phyloP scores from a whole-genome alignment of 2,329 filamentous ascomycete genomes.

The Ascochyta pisi region DNA sequence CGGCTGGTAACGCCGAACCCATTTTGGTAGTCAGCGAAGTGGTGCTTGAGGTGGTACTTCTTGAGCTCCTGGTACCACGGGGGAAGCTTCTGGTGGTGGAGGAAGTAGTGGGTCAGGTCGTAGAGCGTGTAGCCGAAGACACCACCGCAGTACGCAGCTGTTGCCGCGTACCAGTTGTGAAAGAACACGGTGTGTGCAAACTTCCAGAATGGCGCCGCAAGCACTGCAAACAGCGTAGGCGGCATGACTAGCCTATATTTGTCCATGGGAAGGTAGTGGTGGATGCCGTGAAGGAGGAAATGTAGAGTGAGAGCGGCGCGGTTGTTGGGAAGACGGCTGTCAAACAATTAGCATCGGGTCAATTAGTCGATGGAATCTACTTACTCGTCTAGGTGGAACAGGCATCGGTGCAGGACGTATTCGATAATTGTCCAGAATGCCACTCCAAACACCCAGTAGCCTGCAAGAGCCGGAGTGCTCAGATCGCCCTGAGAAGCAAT shows the following conservation, averaged over 20 bases:
- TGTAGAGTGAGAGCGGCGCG: slow-evolving; percentile 84
- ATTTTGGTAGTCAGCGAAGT: slow-evolving; percentile 97
- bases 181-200: slow-evolving; percentile 82
- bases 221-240: slow-evolving; percentile 80
- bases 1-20: slow-evolving; percentile 95
- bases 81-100: slow-evolving; percentile 92
- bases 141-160: slow-evolving; percentile 83
- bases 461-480: slow-evolving; percentile 53
- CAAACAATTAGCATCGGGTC: slow-evolving; percentile 25
- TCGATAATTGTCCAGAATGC: slow-evolving; percentile 89
- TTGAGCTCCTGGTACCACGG: slow-evolving; percentile 90
- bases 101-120: slow-evolving; percentile 97
- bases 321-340: slow-evolving; percentile 87
- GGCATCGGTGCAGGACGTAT: slow-evolving; percentile 84
- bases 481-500: slow-evolving; percentile 68
- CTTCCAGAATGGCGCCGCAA: slow-evolving; percentile 92
- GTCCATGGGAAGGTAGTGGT: slow-evolving; percentile 99
- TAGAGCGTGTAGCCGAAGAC: slow-evolving; percentile 97
- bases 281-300: slow-evolving; percentile 94
- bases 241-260: slow-evolving; percentile 97
- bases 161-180: slow-evolving; percentile 83
- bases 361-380: slow-evolving; percentile 44
- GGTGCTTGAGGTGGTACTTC: slow-evolving; percentile 96
- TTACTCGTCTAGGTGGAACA: slow-evolving; percentile 94
- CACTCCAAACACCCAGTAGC: slow-evolving; percentile 74